Conservation (phyloP, 495 filamentous ascomycete genomes). For the Letharia columbiana region DNA sequence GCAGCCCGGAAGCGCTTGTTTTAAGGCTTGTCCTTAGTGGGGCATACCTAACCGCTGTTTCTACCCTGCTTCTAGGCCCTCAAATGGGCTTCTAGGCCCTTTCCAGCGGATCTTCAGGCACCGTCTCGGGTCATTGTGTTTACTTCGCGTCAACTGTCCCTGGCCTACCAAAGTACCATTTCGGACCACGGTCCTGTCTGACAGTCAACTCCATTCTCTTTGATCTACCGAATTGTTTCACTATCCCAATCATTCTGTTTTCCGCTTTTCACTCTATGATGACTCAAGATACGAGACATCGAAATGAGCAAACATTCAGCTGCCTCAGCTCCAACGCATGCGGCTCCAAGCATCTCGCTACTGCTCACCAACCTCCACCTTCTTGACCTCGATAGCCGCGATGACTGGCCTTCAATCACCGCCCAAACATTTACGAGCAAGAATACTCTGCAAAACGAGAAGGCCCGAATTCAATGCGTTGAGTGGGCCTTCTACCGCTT, state of each 20-base stretch:
- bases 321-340: slow-evolving; percentile 4
- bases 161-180: neutral
- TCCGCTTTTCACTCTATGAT: neutral
- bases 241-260: neutral
- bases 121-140: neutral
- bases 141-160: neutral
- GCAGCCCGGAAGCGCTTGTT: neutral
- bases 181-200: neutral
- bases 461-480: slow-evolving; percentile 64
- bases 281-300: neutral
- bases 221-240: neutral
- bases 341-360: slow-evolving; percentile 5
- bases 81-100: neutral
- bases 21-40: neutral
- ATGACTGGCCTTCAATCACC: slow-evolving; percentile 70
- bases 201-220: neutral
- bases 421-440: slow-evolving; percentile 55
- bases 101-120: neutral
- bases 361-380: slow-evolving; percentile 75
- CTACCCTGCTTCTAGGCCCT: neutral
- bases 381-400: slow-evolving; percentile 61
- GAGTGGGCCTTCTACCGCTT: slow-evolving; percentile 83
- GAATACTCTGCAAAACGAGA: slow-evolving; percentile 61
- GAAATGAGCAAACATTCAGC: slow-evolving; percentile 12
- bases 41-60: neutral